These are phyloP conservation scores for Phytomonas serpens DNA, from an alignment of 208 protist species.

Conservation along the genomic window DNA sequence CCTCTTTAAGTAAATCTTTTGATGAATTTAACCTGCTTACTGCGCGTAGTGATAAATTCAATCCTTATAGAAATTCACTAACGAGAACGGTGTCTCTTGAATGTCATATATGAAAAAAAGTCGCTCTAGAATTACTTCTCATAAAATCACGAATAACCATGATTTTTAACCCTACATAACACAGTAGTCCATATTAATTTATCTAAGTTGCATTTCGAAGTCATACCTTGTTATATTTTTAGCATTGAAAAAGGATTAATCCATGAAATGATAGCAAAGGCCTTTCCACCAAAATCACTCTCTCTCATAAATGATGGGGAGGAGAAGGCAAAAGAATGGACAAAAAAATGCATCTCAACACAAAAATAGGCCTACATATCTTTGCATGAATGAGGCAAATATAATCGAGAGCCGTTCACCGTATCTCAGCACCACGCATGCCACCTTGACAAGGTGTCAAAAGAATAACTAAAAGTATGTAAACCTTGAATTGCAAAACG, in stretches of 20 bases:
- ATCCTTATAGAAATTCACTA: not conserved
- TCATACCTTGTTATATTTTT: not conserved
- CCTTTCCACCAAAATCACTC: not conserved
- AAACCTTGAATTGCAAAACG: not conserved
- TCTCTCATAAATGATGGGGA: not conserved
- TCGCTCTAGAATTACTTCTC: not conserved
- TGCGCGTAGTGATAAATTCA: constrained; percentile 1
- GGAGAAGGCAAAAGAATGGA: not conserved
- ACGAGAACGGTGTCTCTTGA: not conserved
- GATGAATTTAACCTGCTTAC: constrained; percentile 5
- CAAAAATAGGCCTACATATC: not conserved
- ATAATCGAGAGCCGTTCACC: not conserved
- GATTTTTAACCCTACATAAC: not conserved
- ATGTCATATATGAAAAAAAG: not conserved
- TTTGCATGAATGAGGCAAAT: not conserved
- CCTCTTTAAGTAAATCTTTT: not conserved
- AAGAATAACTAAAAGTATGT: not conserved
- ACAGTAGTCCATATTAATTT: not conserved
- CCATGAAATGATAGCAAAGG: not conserved
- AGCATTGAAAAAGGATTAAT: not conserved
- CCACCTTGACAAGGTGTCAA: not conserved
- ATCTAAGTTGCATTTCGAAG: not conserved
- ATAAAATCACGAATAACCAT: not conserved
- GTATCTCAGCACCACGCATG: not conserved
- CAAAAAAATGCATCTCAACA: not conserved